phyloP scores from a whole-genome alignment of 164 flowering plant genomes.

The grape (Vitis vinifera) region ASM3070453v1 NC_081811.1:2733501-2734000 shows the following conservation, averaged over 20 bases:
- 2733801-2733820: too few relatives aligned
- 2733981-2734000: background rate
- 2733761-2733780: conserved; percentile 13
- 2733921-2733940: conserved; percentile 8
- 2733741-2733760: background rate
- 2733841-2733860: background rate
- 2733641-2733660: conserved; percentile 33
- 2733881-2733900: background rate
- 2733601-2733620: conserved; percentile 33
- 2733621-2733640: conserved; percentile 24
- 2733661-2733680: conserved; percentile 8
- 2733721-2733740: conserved; percentile 20
- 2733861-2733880: background rate
- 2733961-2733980: background rate
- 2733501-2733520: conserved; percentile 19
- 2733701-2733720: background rate
- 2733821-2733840: background rate
- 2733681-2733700: background rate
- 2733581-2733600: conserved; percentile 23
- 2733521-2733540: conserved; percentile 22
- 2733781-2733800: conserved; percentile 6
- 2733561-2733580: conserved; percentile 15
- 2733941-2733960: conserved; percentile 18
- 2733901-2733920: conserved; percentile 18
- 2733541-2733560: conserved; percentile 2